phyloP scores from a whole-genome alignment of 2,329 filamentous ascomycete species.

The Escovopsis weberi region DNA sequence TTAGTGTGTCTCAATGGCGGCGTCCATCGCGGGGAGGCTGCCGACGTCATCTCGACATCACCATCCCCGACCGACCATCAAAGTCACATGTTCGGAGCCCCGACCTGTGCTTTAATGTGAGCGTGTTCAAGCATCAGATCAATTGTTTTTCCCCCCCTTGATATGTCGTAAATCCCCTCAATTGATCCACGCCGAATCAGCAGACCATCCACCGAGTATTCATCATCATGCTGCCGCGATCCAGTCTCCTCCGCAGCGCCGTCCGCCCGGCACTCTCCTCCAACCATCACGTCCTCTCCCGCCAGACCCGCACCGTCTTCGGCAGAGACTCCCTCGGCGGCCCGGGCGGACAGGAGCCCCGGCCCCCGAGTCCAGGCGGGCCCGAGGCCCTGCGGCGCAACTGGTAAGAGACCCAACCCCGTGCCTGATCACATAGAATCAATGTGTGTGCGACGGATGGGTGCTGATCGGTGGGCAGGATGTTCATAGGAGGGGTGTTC shows the following conservation, averaged over 20 bases:
- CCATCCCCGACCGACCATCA: conserved; percentile 2
- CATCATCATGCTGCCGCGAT: not conserved
- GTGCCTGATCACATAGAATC: not conserved
- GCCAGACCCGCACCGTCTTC: not conserved
- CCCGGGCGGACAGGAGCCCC: conserved; percentile 19
- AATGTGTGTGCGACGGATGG: not conserved
- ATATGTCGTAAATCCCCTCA: not conserved
- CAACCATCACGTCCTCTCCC: not conserved
- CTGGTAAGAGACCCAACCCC: conserved; percentile 10
- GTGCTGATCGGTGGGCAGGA: conserved; percentile 9
- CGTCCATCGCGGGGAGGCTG: not conserved
- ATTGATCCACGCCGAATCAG: not conserved
- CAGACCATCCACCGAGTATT: not conserved
- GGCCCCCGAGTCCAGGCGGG: conserved; percentile 13
- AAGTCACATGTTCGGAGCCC: not conserved
- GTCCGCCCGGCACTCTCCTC: conserved; percentile 2
- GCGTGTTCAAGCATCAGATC: not conserved
- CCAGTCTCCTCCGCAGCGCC: conserved; percentile 1
- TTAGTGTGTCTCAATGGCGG: not conserved
- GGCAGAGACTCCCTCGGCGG: conserved; percentile 17
- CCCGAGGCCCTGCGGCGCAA: conserved; percentile 17
- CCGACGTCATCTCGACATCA: conserved; percentile 6
- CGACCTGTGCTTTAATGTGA: no score
- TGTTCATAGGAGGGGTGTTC: conserved; percentile 15
- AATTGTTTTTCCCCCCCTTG: not conserved